Evolutionary conservation across 2,329 filamentous ascomycete genomes (phyloP).

Genomic region (Pleoardoris graminearum): DNA sequence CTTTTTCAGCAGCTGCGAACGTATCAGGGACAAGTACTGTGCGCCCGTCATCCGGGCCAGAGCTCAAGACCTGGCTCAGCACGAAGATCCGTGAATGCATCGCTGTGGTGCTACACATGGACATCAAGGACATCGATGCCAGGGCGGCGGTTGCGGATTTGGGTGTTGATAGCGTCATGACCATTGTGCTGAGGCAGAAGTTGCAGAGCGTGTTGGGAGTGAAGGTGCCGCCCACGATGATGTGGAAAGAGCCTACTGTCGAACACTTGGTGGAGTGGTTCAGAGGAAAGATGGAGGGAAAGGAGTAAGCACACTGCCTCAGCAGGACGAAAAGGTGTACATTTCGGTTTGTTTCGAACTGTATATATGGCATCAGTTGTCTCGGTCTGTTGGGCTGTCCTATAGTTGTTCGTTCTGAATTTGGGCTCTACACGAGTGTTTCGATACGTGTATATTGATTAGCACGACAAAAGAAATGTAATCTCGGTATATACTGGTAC

Average conservation of each 20-base stretch:
- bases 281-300: constrained; percentile 22
- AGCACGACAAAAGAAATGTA: too few species aligned
- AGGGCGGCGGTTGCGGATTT: constrained; percentile 43
- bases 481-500: too few species aligned
- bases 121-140: constrained; percentile 41
- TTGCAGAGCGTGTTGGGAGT: constrained; percentile 42
- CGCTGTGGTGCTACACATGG: constrained; percentile 39
- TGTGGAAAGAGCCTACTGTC: constrained; percentile 50
- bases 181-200: constrained; percentile 39
- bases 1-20: not conserved
- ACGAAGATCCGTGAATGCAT: constrained; percentile 41
- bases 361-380: too few species aligned
- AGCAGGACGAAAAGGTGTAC: too few species aligned
- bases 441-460: too few species aligned
- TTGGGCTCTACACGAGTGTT: too few species aligned
- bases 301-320: too few species aligned
- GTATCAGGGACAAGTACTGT: not conserved
- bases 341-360: too few species aligned
- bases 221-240: constrained; percentile 47
- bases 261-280: constrained; percentile 46
- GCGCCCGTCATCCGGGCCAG: constrained; percentile 21
- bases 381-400: too few species aligned
- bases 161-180: constrained; percentile 50
- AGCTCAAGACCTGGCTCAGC: constrained; percentile 37
- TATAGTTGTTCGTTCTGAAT: too few species aligned